Evolutionary conservation across 192 early-diverging fungal species (phyloP).

Genomic region (Backusella westeae): DNA sequence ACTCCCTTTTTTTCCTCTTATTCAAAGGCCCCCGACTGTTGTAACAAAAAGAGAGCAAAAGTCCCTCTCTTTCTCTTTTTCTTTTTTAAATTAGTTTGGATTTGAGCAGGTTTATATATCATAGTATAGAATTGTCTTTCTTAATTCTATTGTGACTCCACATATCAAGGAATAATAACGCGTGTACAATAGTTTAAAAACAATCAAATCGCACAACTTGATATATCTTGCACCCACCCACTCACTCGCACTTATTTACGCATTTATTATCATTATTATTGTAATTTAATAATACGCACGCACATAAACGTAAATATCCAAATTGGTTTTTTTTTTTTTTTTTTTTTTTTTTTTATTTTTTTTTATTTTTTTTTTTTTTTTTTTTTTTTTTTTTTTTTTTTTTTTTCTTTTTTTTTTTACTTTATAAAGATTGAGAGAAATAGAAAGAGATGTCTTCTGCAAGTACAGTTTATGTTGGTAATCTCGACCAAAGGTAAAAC

Average conservation of each 20-base stretch:
- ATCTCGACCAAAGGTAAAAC: constrained; percentile 68
- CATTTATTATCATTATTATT: background rate
- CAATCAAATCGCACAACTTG: background rate
- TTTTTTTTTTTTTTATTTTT: constrained; percentile 13
- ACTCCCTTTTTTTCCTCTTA: background rate
- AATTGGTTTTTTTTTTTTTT: background rate
- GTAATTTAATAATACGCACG: background rate
- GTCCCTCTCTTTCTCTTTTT: background rate
- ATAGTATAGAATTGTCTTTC: background rate
- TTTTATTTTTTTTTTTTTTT: constrained; percentile 15
- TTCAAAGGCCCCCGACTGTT: background rate
- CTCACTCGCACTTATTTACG: background rate
- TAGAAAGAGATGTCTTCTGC: constrained; percentile 11
- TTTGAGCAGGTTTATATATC: background rate
- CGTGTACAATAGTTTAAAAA: background rate
- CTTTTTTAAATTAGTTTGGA: background rate
- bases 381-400: too few relatives aligned
- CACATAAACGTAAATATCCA: background rate
- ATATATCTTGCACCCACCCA: background rate
- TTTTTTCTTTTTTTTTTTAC: background rate
- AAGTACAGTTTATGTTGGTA: constrained; percentile 84
- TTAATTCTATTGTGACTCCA: background rate
- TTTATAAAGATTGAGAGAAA: constrained; percentile 3
- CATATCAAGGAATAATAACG: background rate
- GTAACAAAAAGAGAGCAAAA: background rate